Percentiles rank a stretch among this genome's conserved stretches.
These are phyloP conservation scores for Mollisia scopiformis DNA, from an alignment of 2,329 filamentous ascomycete genomes.

Conservation along the genomic window DNA sequence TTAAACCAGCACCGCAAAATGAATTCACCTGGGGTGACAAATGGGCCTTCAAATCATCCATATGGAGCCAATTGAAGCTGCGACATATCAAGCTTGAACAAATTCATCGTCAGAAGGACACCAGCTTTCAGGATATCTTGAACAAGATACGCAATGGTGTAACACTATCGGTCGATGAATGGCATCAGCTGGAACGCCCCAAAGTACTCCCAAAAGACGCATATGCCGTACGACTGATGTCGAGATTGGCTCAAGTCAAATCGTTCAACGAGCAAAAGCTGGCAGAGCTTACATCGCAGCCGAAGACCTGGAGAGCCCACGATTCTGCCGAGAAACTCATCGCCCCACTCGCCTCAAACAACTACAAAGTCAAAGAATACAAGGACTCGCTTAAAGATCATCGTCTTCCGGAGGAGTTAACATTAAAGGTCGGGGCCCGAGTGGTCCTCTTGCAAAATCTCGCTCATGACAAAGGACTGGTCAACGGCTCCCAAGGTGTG, in stretches of 20 bases:
- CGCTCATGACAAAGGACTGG: constrained; percentile 22
- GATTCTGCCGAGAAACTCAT: constrained; percentile 12
- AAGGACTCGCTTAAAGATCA: constrained; percentile 21
- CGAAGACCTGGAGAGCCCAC: constrained; percentile 19
- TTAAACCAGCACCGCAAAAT: constrained; percentile 33
- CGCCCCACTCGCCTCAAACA: not conserved
- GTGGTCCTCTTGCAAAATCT: constrained; percentile 33
- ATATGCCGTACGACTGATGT: constrained; percentile 30
- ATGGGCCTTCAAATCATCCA: constrained; percentile 33
- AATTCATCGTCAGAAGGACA: constrained; percentile 34
- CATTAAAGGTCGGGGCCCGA: constrained; percentile 31
- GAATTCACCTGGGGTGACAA: constrained; percentile 24
- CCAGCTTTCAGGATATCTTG: constrained; percentile 28
- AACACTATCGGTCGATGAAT: constrained; percentile 22
- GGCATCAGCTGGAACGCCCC: constrained; percentile 23
- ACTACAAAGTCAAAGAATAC: constrained; percentile 7
- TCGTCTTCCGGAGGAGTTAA: constrained; percentile 20
- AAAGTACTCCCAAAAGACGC: constrained; percentile 19
- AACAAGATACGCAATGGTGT: constrained; percentile 32
- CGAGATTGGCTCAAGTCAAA: constrained; percentile 21
- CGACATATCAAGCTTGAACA: constrained; percentile 29
- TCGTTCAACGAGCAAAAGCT: constrained; percentile 12
- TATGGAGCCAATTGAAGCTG: constrained; percentile 28
- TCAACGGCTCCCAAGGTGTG: constrained; percentile 34
- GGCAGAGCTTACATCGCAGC: not conserved